These are phyloP conservation scores for Bacterosira constricta DNA, from an alignment of 108 stramenopile genomes.

Conservation along the genomic window DNA sequence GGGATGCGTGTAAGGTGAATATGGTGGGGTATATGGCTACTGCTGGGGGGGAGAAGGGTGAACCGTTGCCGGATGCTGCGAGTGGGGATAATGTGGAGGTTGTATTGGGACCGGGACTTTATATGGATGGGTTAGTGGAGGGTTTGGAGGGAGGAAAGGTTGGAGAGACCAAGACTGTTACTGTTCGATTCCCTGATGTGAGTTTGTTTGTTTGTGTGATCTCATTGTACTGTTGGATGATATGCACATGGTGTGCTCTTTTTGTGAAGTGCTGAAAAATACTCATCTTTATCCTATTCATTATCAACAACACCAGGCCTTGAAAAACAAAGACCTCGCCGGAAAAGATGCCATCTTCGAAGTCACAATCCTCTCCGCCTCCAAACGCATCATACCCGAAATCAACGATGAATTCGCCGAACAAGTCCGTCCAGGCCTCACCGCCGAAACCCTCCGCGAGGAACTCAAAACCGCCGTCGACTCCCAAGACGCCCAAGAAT, in stretches of 20 bases:
- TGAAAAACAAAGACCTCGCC: constrained; percentile 83
- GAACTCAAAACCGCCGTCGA: constrained; percentile 93
- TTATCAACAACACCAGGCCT: constrained; percentile 41
- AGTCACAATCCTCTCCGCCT: constrained; percentile 78
- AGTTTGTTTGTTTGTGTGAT: constrained; percentile 22
- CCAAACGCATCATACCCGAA: constrained; percentile 81
- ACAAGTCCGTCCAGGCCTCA: constrained; percentile 82
- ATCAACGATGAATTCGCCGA: constrained; percentile 89
- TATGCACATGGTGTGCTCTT: neutral
- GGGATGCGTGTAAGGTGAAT: constrained; percentile 83
- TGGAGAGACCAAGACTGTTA: constrained; percentile 65
- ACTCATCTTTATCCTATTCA: neutral
- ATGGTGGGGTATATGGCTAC: constrained; percentile 88
- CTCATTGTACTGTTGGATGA: neutral
- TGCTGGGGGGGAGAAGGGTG: constrained; percentile 69
- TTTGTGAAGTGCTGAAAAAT: neutral
- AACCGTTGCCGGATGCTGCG: constrained; percentile 83
- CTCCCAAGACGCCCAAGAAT: constrained; percentile 85
- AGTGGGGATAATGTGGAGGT: constrained; percentile 87
- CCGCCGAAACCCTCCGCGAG: constrained; percentile 64
- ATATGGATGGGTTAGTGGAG: constrained; percentile 89
- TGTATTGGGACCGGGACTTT: constrained; percentile 78
- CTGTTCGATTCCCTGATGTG: constrained; percentile 81
- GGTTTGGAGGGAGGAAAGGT: constrained; percentile 85
- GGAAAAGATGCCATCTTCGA: constrained; percentile 93